phyloP scores from a whole-genome alignment of 1,284 basidiomycete species.

The Ganoderma lingzhi region DNA sequence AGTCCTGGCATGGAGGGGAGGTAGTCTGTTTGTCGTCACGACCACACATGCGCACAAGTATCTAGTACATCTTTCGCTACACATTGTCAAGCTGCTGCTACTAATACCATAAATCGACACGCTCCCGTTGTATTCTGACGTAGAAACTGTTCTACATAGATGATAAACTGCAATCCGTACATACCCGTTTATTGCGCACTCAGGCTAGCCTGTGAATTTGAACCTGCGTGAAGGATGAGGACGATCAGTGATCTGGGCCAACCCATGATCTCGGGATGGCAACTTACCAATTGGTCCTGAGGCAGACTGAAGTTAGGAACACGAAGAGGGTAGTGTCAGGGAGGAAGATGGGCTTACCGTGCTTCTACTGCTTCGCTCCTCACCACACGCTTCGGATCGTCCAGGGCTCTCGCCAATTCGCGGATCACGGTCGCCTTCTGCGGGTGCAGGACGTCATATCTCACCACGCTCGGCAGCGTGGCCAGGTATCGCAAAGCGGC shows the following conservation, averaged over 20 bases:
- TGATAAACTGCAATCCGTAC: constrained; percentile 24
- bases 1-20: neutral
- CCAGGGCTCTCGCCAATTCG: constrained; percentile 77
- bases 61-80: constrained; percentile 35
- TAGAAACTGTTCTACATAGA: constrained; percentile 33
- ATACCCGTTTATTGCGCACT: constrained; percentile 13
- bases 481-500: constrained; percentile 81
- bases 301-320: neutral
- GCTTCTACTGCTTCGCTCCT: constrained; percentile 90
- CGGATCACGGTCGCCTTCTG: constrained; percentile 78
- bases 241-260: neutral
- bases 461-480: constrained; percentile 75
- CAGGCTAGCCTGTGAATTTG: constrained; percentile 57
- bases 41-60: constrained; percentile 26
- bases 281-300: constrained; percentile 63
- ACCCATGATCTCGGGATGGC: neutral
- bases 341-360: constrained; percentile 50
- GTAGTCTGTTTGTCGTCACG: constrained; percentile 20
- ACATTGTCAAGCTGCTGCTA: constrained; percentile 25
- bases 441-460: constrained; percentile 82
- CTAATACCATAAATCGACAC: constrained; percentile 28
- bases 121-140: constrained; percentile 29
- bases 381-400: constrained; percentile 86
- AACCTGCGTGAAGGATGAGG: constrained; percentile 49
- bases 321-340: too few relatives aligned